Percentiles rank a stretch among this genome's conserved stretches.
Conservation (phyloP, 2,329 filamentous ascomycete species). For the Phaeophleospora eucalypticola region DNA sequence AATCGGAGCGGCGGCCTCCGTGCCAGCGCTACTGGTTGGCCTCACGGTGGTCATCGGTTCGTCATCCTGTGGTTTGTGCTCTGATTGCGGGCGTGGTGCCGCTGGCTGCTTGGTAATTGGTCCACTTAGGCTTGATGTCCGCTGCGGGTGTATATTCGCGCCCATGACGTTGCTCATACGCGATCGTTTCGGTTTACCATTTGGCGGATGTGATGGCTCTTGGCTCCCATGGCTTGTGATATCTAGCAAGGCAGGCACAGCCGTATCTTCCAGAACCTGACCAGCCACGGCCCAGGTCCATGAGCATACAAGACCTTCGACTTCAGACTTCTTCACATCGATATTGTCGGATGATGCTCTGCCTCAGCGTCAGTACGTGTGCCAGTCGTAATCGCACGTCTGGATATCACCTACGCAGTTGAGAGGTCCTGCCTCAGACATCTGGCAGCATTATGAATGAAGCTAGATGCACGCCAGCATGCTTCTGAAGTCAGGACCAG, state of each 20-base stretch:
- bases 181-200: constrained; percentile 20
- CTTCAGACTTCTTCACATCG: constrained; percentile 33
- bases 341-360: constrained; percentile 56
- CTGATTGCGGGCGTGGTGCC: constrained; percentile 8
- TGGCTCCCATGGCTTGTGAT: constrained; percentile 11
- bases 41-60: constrained; percentile 5
- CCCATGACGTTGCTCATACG: constrained; percentile 28
- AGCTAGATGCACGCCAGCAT: constrained; percentile 75
- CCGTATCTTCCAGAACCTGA: constrained; percentile 70
- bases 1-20: constrained; percentile 9
- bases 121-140: constrained; percentile 25
- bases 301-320: constrained; percentile 72
- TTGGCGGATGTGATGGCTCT: constrained; percentile 9
- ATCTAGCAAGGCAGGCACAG: constrained; percentile 24
- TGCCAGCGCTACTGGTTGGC: constrained; percentile 17
- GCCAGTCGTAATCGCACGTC: too few relatives aligned
- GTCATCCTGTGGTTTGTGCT: constrained; percentile 7
- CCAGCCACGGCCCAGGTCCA: constrained; percentile 74
- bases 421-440: constrained; percentile 75
- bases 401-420: too few relatives aligned
- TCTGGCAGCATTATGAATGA: constrained; percentile 74
- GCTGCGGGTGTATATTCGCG: constrained; percentile 31
- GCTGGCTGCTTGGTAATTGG: constrained; percentile 8
- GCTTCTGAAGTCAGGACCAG: constrained; percentile 78
- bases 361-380: too few relatives aligned